phyloP scores from a whole-genome alignment of 768 basidiomycete species.

The Termitomyces sp. region DNA sequence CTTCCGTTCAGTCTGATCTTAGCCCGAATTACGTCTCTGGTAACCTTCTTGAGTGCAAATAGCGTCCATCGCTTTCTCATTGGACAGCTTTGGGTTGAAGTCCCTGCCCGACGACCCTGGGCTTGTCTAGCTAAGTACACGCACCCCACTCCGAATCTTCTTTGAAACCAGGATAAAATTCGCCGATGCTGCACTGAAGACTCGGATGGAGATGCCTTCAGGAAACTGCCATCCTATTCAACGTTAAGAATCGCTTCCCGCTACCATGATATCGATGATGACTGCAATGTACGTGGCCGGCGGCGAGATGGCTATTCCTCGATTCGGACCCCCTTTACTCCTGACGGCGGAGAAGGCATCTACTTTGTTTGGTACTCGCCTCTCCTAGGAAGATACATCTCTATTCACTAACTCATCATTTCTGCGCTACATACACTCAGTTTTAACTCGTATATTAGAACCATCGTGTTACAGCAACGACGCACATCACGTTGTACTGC shows the following conservation, averaged over 20 bases:
- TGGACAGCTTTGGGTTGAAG: neutral
- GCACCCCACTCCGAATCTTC: neutral
- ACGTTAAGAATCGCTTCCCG: slow-evolving; percentile 5
- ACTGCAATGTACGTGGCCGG: neutral
- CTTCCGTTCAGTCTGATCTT: neutral
- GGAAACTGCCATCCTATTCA: neutral
- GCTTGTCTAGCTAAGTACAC: neutral
- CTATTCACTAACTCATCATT: neutral
- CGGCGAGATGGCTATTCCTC: slow-evolving; percentile 1
- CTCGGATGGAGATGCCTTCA: neutral
- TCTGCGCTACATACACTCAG: neutral
- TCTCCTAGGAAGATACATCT: slow-evolving; percentile 4
- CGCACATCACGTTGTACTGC: neutral
- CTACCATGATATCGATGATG: neutral
- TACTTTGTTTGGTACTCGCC: neutral
- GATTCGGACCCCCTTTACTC: slow-evolving; percentile 3
- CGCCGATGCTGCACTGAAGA: neutral
- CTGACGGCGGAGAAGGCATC: slow-evolving; percentile 3
- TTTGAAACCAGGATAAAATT: neutral
- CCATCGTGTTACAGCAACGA: neutral
- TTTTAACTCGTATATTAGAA: neutral
- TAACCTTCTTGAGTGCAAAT: neutral
- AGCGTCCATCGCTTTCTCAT: neutral
- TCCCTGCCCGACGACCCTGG: neutral
- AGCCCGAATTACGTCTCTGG: slow-evolving; percentile 6